phyloP scores from a whole-genome alignment of 345 rosid genomes.

The Triadica sebifera region DNA sequence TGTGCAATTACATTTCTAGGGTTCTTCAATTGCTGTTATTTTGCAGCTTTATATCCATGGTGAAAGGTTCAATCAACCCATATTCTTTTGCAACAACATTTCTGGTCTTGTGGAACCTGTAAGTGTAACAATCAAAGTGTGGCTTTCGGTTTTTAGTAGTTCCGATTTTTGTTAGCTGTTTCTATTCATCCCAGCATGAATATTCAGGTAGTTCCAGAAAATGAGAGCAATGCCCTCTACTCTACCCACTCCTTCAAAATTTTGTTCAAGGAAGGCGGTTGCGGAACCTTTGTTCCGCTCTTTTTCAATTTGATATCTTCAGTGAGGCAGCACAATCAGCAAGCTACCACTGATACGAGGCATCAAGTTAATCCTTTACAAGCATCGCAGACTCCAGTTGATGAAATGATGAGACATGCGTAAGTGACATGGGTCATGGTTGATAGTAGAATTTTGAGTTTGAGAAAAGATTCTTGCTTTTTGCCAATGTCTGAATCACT shows the following conservation, averaged over 20 bases:
- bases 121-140: slow-evolving; percentile 31
- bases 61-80: slow-evolving; percentile 91
- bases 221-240: slow-evolving; percentile 73
- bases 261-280: slow-evolving; percentile 93
- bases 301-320: slow-evolving; percentile 74
- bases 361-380: slow-evolving; percentile 72
- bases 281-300: slow-evolving; percentile 92
- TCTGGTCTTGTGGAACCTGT: slow-evolving; percentile 92
- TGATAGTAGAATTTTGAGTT: not conserved
- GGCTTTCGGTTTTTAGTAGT: not conserved
- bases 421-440: slow-evolving; percentile 40
- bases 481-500: not conserved
- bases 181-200: not conserved
- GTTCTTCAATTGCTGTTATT: slow-evolving; percentile 4
- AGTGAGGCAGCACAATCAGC: slow-evolving; percentile 70
- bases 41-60: slow-evolving; percentile 74
- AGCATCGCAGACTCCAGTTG: slow-evolving; percentile 87
- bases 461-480: not conserved
- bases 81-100: slow-evolving; percentile 89
- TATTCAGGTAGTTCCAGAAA: slow-evolving; percentile 80
- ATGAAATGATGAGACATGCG: slow-evolving; percentile 99
- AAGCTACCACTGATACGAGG: slow-evolving; percentile 38
- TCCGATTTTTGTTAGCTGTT: not conserved
- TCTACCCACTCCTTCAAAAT: slow-evolving; percentile 86
- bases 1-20: not conserved